These are phyloP conservation scores for Cryptococcus sp. DNA, from an alignment of 1,284 basidiomycete species.

Conservation along the genomic window DNA sequence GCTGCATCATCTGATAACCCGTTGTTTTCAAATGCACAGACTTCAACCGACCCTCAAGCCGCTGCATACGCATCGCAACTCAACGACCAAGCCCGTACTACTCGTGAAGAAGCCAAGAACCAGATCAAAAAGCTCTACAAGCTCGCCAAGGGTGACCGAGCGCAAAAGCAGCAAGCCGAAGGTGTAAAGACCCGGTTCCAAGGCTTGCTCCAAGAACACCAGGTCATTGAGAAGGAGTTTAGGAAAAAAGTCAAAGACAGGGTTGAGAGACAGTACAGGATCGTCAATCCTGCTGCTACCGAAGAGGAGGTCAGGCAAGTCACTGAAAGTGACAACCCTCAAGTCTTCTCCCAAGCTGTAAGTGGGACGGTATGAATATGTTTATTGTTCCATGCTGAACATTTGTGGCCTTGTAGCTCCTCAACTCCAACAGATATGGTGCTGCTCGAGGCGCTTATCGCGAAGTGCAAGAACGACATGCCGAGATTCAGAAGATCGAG, in stretches of 20 bases:
- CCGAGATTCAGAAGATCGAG: constrained; percentile 85
- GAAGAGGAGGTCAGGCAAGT: constrained; percentile 76
- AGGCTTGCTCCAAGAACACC: constrained; percentile 60
- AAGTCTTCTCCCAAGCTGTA: constrained; percentile 87
- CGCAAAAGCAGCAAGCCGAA: constrained; percentile 76
- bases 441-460: constrained; percentile 80
- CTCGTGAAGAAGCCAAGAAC: constrained; percentile 72
- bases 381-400: not conserved
- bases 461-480: constrained; percentile 88
- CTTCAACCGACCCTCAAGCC: constrained; percentile 47
- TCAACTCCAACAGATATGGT: constrained; percentile 78
- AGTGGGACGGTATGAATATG: constrained; percentile 38
- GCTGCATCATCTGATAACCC: not conserved
- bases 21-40: constrained; percentile 21
- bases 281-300: constrained; percentile 90
- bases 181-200: constrained; percentile 55
- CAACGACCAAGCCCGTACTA: constrained; percentile 72
- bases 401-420: constrained; percentile 59
- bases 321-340: constrained; percentile 73
- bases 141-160: constrained; percentile 72
- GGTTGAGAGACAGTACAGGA: constrained; percentile 94
- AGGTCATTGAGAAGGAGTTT: constrained; percentile 89
- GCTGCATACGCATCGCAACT: constrained; percentile 63
- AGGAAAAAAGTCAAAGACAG: constrained; percentile 91
- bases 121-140: constrained; percentile 77